Evolutionary conservation across 768 basidiomycete species (phyloP), one percentile per base, ranked within the genome.

Genomic region (Leccinellum luteum): DNA sequence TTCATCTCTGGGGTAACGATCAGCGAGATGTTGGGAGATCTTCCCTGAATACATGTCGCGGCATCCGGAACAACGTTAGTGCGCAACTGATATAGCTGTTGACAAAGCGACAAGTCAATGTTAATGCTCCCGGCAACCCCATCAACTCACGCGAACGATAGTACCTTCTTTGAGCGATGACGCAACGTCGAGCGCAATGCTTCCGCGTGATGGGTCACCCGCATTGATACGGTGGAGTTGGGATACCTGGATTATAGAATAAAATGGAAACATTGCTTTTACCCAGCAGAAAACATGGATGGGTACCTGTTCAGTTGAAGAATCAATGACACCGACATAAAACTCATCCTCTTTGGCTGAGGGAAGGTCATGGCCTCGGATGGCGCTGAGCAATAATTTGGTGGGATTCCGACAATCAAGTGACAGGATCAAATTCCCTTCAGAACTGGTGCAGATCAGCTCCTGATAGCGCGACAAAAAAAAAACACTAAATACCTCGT

Each of bases 151-250:
- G 73, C 84, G 81, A 15, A 89, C 80, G 3, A 63, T 58, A 7
- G 79, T 72, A n/a, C 83, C 85, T 14, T 72, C 65, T 3, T 61
- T 62, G 2, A 86, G 87, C 3, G 85, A 81, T 14, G 72, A 73
- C 21, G 77, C 73, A 1, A 81, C 73, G 21, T 83, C 81, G 1
- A 92, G 73, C 1, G 89, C 82, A 14, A 91, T 77, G 4, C 79
- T 78, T 3, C 90, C 90, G 6, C 85, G 79, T 15, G 84, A 83
- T 2, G 87, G 89, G 64, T 87, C 88, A 3, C 90, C 90, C 0
- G 89, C 85, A 23, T 78, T 83, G 57, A 92, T 85, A 54, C 73
- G 78, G 63, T 81, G 81, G 38, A 86, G 74, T 48, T 79, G 78
- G 21, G 66, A 64, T 3, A 81, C 60, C 81, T 85, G 52, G 9